Base-by-base conservation (phyloP, 1,284 basidiomycete genomes). In the Leccinum angustisporum region DNA sequence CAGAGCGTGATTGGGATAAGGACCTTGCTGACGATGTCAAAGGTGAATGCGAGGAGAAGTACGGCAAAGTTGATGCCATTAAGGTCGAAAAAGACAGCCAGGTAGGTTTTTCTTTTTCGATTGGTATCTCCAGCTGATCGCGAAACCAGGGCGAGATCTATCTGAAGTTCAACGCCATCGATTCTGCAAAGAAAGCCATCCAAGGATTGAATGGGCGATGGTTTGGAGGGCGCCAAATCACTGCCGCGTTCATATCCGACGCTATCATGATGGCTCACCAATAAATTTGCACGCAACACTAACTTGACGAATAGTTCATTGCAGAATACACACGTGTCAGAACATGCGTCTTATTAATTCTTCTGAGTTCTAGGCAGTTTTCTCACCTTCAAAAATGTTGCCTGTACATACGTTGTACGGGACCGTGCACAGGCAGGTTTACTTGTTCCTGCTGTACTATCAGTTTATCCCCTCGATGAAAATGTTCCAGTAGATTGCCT, bases 11-110 rank as follows among this genome's bases (percentile, higher is more conserved):
- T 70, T 99, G 97, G 97, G 95, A 98, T 74, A 90, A 87, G 64
- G 97, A 98, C 60, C 88, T 99, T 38, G 93, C 89, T 57, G 95
- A 98, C 34, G 97, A 99, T 72, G 94, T 99, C 73, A 96, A 95
- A 78, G 86, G 86, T 61, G 97, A 99, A 81, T 94, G 94, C 67
- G 90, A 96, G 76, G 79, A 80, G 64, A 96, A 97, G 78, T 99
- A 98, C 71, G 97, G 97, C 57, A 78, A 76, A 51, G 94, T 99
- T 36, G 82, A 86, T 55, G 87, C 88, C 38, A 94, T 99, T 80
- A 95, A 94, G 73, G 87, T 99, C 34, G 95, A 97, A 74, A 95
- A 88, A 78, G 95, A 98, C 69, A 93, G 94, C 36, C 86, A 94
- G 81, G 95, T 95, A 63, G 68, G 85, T 46, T 5, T 56, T 51